Evolutionary conservation across 306 rosid genomes (phyloP), one percentile per base, ranked within the genome.

Genomic region (Quercus cerris): DNA sequence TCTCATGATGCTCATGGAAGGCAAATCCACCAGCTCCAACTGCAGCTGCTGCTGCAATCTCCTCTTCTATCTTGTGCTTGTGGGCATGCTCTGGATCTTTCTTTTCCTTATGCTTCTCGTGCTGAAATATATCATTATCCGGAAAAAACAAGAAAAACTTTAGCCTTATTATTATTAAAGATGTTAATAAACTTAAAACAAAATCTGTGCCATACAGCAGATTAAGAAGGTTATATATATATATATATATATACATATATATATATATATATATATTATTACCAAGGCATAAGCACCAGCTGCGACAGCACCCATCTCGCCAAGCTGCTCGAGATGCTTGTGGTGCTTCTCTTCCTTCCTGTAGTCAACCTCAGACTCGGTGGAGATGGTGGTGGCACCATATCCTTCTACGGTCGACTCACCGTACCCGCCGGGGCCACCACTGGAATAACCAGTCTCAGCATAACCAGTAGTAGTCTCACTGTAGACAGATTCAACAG

Each of bases 51-150:
- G 88, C 94, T 11, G 90, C 94, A 17, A 90, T 23, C 83, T 93
- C 97, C 81, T 93, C 98, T 81, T 84, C 91, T 66, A 90, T 44
- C 92, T 91, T 91, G 92, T 91, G 98, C 84, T 62, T 88, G 79
- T 84, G 92, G 2, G 84, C 91, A 14, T 90, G 15, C 72, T 93
- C 94, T 15, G 94, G 90, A 38, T 93, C 97, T 62, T 89, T 83
- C 84, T 81, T 63, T 23, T 59, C 56, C 74, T 87, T 9, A 22
- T 93, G 93, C 89, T 93, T 93, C 88, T 93, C 97, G 83, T 85
- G 63, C 94, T 93, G 68, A 38, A 66, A 15, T 18, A 14, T 3
- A 49, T 46, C 31, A 82, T 5, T 54, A 20, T 49, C 54, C 5
- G 17, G 54, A 49, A 49, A 49, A 49, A 49, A 49, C 1, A 13